Evolutionary conservation across 768 basidiomycete species (phyloP).

Genomic region (Megacollybia marginata): DNA sequence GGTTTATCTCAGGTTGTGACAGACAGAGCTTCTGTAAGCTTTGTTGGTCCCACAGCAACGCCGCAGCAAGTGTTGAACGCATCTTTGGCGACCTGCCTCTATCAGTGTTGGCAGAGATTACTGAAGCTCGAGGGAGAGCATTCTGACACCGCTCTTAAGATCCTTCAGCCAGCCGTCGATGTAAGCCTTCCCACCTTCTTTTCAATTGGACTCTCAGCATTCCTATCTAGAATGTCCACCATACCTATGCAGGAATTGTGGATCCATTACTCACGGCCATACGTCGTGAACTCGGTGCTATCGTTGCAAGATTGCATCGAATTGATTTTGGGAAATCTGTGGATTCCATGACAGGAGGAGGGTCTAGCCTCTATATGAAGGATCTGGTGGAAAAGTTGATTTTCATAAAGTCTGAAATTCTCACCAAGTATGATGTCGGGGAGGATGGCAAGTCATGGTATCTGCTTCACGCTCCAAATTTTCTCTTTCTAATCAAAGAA

Average conservation of each 20-base stretch:
- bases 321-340: conserved; percentile 71
- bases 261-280: conserved; percentile 63
- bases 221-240: conserved; percentile 37
- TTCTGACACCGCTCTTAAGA: conserved; percentile 43
- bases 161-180: conserved; percentile 49
- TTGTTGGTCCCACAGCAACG: conserved; percentile 73
- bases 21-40: conserved; percentile 70
- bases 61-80: conserved; percentile 75
- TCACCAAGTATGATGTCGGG: conserved; percentile 64
- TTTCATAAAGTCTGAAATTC: conserved; percentile 73
- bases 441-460: conserved; percentile 74
- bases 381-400: conserved; percentile 83
- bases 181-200: conserved; percentile 31
- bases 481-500: neutral
- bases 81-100: conserved; percentile 70
- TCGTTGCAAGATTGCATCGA: conserved; percentile 78
- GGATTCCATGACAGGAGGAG: conserved; percentile 60
- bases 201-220: neutral
- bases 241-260: conserved; percentile 46
- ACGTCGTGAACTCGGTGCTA: conserved; percentile 71
- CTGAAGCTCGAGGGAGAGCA: conserved; percentile 64
- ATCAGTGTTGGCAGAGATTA: conserved; percentile 67
- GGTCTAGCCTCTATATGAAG: conserved; percentile 83
- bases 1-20: conserved; percentile 44
- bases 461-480: conserved; percentile 23